Base-by-base conservation (phyloP, 1,284 basidiomycete species). In the Neotropicomus parvogracilis region DNA sequence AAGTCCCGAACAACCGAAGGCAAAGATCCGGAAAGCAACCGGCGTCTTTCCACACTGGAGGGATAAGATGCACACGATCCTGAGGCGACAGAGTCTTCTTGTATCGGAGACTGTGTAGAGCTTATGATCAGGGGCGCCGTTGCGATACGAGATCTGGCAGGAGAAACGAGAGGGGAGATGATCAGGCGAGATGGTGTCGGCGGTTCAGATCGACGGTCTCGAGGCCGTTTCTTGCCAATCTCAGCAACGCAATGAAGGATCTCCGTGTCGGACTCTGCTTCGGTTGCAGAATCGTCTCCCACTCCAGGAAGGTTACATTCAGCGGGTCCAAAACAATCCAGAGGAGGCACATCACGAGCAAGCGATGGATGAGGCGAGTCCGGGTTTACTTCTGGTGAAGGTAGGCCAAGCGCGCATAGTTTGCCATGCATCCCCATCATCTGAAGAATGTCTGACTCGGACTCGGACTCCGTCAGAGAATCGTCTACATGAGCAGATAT, bases 1-100 rank as follows among this genome's bases (percentile, higher is more conserved):
- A 77, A 59, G 4, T 68, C 63, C 40, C 54, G 59, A 46, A 64
- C 67, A n/a, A 47, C 62, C 3, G 64, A 59, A 24, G 64, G 67
- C 4, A 65, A 32, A 11, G 65, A 56, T 4, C 53, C 54, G n/a
- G 48, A 40, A 28, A 20, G 33, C 13, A 20, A 36, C 14, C 17
- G 36, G 10, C 44, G 38, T 40, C 39, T 43, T 9, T 44, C 46
- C 31, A 32, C 13, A 14, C 14, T 20, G 6, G 53, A 28, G 3
- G 33, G 28, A 32, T 36, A 21, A 24, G 49, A 32, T n/a, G 39
- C n/a, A n/a, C 13, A 13, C 13, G 36, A 34, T 20, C 10, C 44
- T 33, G 48, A 39, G 6, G 47, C 16, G 33, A 38, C 44, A 6
- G 41, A 29, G 13, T 40, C 53, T 38, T 54, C 53, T 8, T 12